These are phyloP conservation scores for Globisporangium cystogenes DNA, from an alignment of 352 stramenopile species.

Conservation along the genomic window DNA sequence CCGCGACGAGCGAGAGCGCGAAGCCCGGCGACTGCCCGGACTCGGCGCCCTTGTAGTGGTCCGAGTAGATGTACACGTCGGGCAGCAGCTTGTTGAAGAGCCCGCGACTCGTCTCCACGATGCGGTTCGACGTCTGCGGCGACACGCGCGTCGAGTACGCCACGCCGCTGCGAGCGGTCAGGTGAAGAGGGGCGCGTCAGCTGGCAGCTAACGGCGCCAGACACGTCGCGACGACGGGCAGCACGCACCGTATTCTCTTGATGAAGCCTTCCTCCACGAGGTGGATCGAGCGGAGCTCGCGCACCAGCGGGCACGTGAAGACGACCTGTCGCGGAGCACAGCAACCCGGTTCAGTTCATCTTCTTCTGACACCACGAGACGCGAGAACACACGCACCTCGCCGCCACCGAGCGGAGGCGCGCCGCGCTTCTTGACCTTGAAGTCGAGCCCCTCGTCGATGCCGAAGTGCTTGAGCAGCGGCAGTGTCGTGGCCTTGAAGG, in stretches of 20 bases:
- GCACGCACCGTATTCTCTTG: slow-evolving; percentile 91
- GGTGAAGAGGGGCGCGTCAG: background rate
- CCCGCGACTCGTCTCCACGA: slow-evolving; percentile 94
- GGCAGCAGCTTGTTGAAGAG: slow-evolving; percentile 98
- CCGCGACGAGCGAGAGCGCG: slow-evolving; percentile 92
- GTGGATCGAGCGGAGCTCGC: slow-evolving; percentile 92
- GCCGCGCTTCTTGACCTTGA: slow-evolving; percentile 91
- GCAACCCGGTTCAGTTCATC: background rate
- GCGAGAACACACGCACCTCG: slow-evolving; percentile 18
- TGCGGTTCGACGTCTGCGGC: slow-evolving; percentile 96
- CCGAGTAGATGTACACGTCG: slow-evolving; percentile 99
- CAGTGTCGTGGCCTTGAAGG: slow-evolving; percentile 92
- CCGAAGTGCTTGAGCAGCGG: slow-evolving; percentile 96
- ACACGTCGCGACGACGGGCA: background rate
- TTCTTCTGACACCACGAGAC: slow-evolving; percentile 14
- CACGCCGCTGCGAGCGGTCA: slow-evolving; percentile 69
- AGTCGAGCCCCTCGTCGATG: slow-evolving; percentile 86
- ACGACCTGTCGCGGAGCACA: slow-evolving; percentile 72
- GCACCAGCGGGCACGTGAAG: slow-evolving; percentile 94
- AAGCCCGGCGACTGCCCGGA: slow-evolving; percentile 90
- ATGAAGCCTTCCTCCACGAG: slow-evolving; percentile 97
- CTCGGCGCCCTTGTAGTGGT: slow-evolving; percentile 94
- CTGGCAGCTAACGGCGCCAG: too few species aligned
- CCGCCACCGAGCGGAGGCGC: slow-evolving; percentile 77
- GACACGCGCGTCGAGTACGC: slow-evolving; percentile 97